phyloP scores from a whole-genome alignment of 2,329 filamentous ascomycete genomes.

The Diplocarpon mali region DNA sequence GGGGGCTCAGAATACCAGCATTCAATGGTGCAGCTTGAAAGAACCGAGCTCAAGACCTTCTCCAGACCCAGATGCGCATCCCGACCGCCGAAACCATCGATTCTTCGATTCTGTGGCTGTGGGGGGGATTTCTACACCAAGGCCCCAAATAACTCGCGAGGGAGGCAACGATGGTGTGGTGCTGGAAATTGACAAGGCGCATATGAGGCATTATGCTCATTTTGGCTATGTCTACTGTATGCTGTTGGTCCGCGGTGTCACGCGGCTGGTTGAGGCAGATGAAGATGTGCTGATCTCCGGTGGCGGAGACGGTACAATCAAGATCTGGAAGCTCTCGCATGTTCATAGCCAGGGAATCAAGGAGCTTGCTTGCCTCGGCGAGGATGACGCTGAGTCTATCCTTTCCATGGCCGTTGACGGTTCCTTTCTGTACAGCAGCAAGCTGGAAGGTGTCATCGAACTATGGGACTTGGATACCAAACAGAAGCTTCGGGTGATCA shows the following conservation, averaged over 20 bases:
- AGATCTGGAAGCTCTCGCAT: constrained; percentile 67
- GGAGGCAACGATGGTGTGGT: constrained; percentile 47
- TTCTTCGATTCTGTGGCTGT: constrained; percentile 94
- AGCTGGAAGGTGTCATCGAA: constrained; percentile 78
- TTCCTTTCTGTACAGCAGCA: constrained; percentile 85
- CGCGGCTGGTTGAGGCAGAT: constrained; percentile 54
- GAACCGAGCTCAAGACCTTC: constrained; percentile 48
- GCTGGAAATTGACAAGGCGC: constrained; percentile 70
- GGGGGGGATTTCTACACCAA: constrained; percentile 65
- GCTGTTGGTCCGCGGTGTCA: constrained; percentile 65
- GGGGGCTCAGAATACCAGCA: constrained; percentile 86
- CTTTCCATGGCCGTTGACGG: constrained; percentile 79
- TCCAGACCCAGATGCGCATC: constrained; percentile 57
- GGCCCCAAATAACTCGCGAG: constrained; percentile 38
- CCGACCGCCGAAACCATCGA: constrained; percentile 65
- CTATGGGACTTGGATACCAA: constrained; percentile 95
- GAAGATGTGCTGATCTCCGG: constrained; percentile 82
- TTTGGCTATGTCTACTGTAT: constrained; percentile 96
- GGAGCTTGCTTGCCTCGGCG: constrained; percentile 55
- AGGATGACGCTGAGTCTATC: constrained; percentile 51
- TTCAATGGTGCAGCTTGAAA: constrained; percentile 80
- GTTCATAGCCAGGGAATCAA: constrained; percentile 49
- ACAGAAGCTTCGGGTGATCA: constrained; percentile 80
- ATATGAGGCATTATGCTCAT: constrained; percentile 82
- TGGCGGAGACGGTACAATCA: constrained; percentile 87